Percentiles rank a stretch among this genome's conserved stretches.
These are phyloP conservation scores for Barnettozyma sp. DNA, from an alignment of 805 yeast genomes.

Conservation along the genomic window DNA sequence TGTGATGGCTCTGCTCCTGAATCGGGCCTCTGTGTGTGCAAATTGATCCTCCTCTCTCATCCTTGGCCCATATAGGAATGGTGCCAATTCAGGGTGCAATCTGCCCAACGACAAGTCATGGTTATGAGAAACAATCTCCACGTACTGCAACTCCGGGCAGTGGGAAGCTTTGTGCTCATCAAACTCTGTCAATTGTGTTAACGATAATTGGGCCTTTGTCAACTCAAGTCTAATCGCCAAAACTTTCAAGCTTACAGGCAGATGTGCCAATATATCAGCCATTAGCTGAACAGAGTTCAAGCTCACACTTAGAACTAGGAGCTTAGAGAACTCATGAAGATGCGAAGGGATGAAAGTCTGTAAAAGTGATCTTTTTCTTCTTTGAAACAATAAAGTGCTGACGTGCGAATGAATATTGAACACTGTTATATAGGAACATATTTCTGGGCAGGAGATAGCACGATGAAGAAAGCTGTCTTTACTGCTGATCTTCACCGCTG, in stretches of 20 bases:
- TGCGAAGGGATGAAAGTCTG: constrained; percentile 1
- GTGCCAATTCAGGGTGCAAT: constrained; percentile 13
- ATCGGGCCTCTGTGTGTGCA: not conserved
- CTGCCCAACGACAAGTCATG: constrained; percentile 4
- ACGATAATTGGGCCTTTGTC: constrained; percentile 5
- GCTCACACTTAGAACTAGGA: constrained; percentile 7
- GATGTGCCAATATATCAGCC: constrained; percentile 1
- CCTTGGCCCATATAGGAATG: not conserved
- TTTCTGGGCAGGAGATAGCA: not conserved
- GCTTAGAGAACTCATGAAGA: constrained; percentile 4
- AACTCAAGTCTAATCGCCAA: constrained; percentile 11
- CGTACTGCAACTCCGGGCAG: constrained; percentile 8
- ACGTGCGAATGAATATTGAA: constrained; percentile 8
- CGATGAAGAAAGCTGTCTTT: not conserved
- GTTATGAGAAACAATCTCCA: constrained; percentile 8
- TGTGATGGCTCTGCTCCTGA: not conserved
- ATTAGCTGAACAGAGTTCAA: constrained; percentile 8
- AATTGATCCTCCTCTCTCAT: constrained; percentile 8
- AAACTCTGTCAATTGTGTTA: not conserved
- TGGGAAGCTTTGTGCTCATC: not conserved
- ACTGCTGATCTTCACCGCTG: not conserved
- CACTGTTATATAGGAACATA: constrained; percentile 2
- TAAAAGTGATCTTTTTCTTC: not conserved
- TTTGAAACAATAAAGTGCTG: constrained; percentile 5
- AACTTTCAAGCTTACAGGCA: constrained; percentile 9